Evolutionary conservation across 2,329 filamentous ascomycete genomes (phyloP), one percentile per base, ranked within the genome.

Genomic region (Tothia fuscella): DNA sequence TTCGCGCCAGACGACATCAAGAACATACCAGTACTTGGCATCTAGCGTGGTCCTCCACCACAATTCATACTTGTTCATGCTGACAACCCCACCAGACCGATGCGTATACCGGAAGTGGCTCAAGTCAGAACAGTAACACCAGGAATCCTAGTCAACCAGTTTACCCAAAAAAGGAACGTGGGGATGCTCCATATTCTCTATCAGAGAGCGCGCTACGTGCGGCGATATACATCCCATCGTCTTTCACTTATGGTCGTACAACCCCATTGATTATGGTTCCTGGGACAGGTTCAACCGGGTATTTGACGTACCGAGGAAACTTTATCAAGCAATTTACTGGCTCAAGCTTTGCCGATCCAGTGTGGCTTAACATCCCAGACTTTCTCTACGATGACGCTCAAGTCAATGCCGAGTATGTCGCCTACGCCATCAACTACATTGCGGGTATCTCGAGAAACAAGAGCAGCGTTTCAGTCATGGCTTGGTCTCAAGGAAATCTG

Each of bases 401-500:
- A 48, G 47, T 56, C 24, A 75, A 69, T 48, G 56, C 68, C 4
- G 72, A 76, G 51, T 74, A 71, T 48, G 64, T 72, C 26, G 70
- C 70, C 3, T 75, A 77, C 52, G 70, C 72, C 4, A 68, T 76
- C 46, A 71, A 76, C 56, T 76, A 76, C 55, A 62, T 75, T 43
- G 54, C 58, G 19, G 57, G 53, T 24, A 54, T 70, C 46, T 61
- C 58, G 32, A 46, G 49, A 33, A 52, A 43, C 21, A 22, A 57
- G 19, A 59, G 64, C n/a, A 59, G 65, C 14, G 56, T 70, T 5
- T 56, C 60, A 14, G 56, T 73, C 14, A 53, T 75, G 13, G 63
- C 60, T 10, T 76, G 68, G 69, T 74, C 69, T 0, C 71, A 76
- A 53, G 72, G 72, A 12, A 67, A 65, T 34, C 55, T 76, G 2